These are phyloP conservation scores for Diatrype stigma DNA, from an alignment of 2,329 filamentous ascomycete genomes.

Conservation along the genomic window DNA sequence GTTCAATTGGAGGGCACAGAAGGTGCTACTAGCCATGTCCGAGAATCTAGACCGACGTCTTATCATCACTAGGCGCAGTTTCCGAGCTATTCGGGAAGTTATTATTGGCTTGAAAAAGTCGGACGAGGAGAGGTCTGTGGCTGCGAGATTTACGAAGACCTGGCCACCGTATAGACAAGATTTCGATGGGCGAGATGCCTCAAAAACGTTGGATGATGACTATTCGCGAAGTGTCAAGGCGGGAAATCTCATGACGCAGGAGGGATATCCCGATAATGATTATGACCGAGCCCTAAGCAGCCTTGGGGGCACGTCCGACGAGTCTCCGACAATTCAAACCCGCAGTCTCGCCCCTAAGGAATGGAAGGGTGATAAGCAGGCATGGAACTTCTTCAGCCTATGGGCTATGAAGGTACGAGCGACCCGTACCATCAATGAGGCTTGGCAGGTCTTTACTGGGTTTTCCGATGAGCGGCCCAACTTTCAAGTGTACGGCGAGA, in stretches of 20 bases:
- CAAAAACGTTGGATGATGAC: conserved; percentile 45
- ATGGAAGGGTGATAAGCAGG: conserved; percentile 23
- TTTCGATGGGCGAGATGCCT: conserved; percentile 57
- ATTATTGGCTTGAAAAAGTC: conserved; percentile 52
- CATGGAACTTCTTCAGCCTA: conserved; percentile 29
- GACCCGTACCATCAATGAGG: conserved; percentile 58
- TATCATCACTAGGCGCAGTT: conserved; percentile 47
- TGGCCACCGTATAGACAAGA: conserved; percentile 60
- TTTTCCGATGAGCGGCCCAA: conserved; percentile 24
- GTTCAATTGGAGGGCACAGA: conserved; percentile 56
- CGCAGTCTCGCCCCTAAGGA: conserved; percentile 33
- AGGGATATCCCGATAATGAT: conserved; percentile 46
- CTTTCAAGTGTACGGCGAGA: conserved; percentile 53
- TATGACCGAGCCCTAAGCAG: conserved; percentile 47
- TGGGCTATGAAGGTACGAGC: conserved; percentile 57
- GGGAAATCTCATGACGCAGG: conserved; percentile 50
- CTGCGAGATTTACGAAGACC: conserved; percentile 43
- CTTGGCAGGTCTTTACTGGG: conserved; percentile 41
- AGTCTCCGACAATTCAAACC: conserved; percentile 56
- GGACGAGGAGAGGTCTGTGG: conserved; percentile 43
- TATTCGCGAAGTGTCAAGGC: conserved; percentile 50
- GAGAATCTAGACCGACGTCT: conserved; percentile 44
- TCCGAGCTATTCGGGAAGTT: conserved; percentile 50
- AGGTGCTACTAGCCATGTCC: conserved; percentile 48
- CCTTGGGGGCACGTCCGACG: conserved; percentile 47